Evolutionary conservation across 352 stramenopile species (phyloP).

Genomic region (Globisporangium splendens): DNA sequence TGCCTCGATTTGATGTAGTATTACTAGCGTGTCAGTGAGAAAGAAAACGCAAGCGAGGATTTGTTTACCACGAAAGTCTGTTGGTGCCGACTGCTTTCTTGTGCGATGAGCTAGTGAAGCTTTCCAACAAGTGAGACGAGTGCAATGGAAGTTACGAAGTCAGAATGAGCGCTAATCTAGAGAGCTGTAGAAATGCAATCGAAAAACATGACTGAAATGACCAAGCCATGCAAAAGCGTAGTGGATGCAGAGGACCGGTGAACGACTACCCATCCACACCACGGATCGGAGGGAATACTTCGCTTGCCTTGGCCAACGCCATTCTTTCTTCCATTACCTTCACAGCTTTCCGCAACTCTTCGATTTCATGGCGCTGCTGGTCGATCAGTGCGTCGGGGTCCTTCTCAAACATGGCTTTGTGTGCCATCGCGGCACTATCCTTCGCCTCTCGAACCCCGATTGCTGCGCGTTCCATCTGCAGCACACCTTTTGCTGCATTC

Average conservation of each 20-base stretch:
- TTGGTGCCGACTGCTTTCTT: neutral
- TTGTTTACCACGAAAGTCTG: neutral
- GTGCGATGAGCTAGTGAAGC: neutral
- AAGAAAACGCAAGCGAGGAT: neutral
- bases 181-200: no score
- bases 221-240: no score
- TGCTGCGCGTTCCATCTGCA: constrained; percentile 75
- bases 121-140: no score
- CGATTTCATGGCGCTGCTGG: constrained; percentile 59
- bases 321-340: constrained; percentile 75
- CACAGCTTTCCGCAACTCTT: constrained; percentile 73
- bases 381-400: constrained; percentile 58
- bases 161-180: no score
- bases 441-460: constrained; percentile 21
- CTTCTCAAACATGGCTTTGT: constrained; percentile 21
- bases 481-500: constrained; percentile 61
- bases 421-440: constrained; percentile 2
- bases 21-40: neutral
- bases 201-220: no score
- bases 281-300: constrained; percentile 41
- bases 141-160: no score
- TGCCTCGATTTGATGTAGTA: neutral
- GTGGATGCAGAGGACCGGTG: neutral
- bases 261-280: constrained; percentile 29
- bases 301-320: constrained; percentile 12